Evolutionary conservation across 805 yeast genomes (phyloP), one percentile per base, ranked within the genome.

Genomic region (Cyberlindnera maclurae): DNA sequence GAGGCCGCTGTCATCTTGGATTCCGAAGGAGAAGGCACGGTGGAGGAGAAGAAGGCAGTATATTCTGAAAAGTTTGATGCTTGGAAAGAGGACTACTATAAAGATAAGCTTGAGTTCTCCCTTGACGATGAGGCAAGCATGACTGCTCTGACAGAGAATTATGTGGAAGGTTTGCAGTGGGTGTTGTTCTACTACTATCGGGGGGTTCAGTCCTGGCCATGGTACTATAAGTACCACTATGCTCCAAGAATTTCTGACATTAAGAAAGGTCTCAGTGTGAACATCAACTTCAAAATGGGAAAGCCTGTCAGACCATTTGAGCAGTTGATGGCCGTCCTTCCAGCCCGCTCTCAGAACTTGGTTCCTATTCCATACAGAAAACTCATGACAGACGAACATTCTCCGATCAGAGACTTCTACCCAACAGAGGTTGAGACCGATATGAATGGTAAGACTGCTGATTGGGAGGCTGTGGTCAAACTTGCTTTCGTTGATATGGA

Each of bases 391-490:
- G 95, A 89, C 42, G 79, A 77, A 33, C 69, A 70, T 33, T 89
- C 97, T 7, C 95, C 96, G 20, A 87, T 93, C 48, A 71, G 72
- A 40, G 97, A 88, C 52, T 88, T 87, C 54, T 93, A 93, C 57
- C 98, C 98, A 3, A 71, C 73, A 41, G 86, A 85, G 43, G 95
- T 90, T 40, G 85, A 79, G 37, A 70, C 85, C 27, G 98, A 93
- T 64, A 71, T 78, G 74, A 93, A 93, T 57, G 98, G 97, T 32
- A 93, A 93, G 59, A 85, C 88, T 39, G 95, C 93, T 2, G 82
- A 87, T 36, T 93, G 98, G 98, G 97, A 93, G 64, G 97, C 97
- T 10, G 96, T 93, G 40, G 96, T 93, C 6, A 73, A 86, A 52
- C 73, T 93, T 42, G 80, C 94, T 5, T 93, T 93, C 68, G 97